Percentiles rank a stretch among this genome's conserved stretches.
Evolutionary conservation across 106 monocot species (phyloP).

Genomic region (Allium sativum): DNA sequence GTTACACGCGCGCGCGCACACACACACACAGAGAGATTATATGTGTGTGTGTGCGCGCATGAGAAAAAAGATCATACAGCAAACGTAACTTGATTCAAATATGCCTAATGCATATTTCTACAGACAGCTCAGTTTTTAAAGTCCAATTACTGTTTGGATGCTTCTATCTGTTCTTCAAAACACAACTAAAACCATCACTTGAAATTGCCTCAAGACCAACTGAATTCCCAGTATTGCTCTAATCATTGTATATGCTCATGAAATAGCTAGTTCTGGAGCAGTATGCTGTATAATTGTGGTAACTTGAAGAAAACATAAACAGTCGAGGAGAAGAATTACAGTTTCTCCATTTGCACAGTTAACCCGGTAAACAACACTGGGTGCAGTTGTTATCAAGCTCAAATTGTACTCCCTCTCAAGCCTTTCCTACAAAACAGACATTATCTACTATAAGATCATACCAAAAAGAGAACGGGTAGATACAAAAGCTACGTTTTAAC

Average conservation of each 20-base stretch:
- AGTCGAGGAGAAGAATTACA: conserved; percentile 38
- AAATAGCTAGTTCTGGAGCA: not conserved
- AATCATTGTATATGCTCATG: not conserved
- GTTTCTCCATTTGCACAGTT: conserved; percentile 61
- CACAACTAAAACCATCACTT: not conserved
- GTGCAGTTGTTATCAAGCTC: conserved; percentile 93
- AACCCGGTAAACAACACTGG: conserved; percentile 94
- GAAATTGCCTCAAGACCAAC: not conserved
- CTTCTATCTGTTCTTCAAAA: too few species aligned
- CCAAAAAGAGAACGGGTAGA: not conserved
- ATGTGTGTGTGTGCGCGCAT: too few species aligned
- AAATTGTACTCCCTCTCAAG: conserved; percentile 95
- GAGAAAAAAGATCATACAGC: too few species aligned
- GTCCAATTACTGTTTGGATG: too few species aligned
- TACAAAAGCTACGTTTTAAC: too few species aligned
- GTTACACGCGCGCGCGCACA: too few species aligned
- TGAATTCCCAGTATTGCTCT: not conserved
- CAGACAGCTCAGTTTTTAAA: too few species aligned
- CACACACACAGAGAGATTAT: too few species aligned
- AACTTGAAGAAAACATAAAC: conserved; percentile 3
- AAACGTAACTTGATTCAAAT: too few species aligned
- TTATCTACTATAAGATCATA: conserved; percentile 1
- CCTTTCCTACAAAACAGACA: conserved; percentile 69
- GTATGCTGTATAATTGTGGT: not conserved
- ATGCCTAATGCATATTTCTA: too few species aligned